Conservation (phyloP, 352 stramenopile genomes). For the Globisporangium spinosum region DNA sequence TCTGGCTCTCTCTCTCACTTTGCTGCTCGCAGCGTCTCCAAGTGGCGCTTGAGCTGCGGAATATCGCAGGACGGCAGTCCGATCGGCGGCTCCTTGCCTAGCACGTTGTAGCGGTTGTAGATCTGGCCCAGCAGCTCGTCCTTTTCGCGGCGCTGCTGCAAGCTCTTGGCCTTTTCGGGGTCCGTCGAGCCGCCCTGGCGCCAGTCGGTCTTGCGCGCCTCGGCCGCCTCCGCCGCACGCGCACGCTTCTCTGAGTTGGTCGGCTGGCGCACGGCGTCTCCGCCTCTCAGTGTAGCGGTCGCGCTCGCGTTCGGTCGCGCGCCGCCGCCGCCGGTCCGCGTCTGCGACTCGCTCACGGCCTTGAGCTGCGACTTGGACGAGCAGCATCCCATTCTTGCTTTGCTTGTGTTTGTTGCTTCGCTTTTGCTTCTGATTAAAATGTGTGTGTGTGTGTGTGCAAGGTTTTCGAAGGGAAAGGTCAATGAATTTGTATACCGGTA, state of each 20-base stretch:
- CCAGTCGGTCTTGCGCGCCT: conserved; percentile 65
- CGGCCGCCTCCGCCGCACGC: conserved; percentile 58
- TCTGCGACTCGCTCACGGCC: conserved; percentile 27
- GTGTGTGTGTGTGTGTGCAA: not conserved
- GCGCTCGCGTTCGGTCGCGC: conserved; percentile 3
- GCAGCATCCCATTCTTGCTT: conserved; percentile 58
- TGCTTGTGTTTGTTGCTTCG: not conserved
- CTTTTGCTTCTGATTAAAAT: conserved; percentile 6
- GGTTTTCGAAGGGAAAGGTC: not conserved
- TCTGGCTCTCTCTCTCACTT: not conserved
- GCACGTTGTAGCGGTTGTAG: conserved; percentile 68
- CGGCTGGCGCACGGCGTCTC: conserved; percentile 32
- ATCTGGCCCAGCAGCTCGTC: conserved; percentile 83
- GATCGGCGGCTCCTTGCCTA: conserved; percentile 78
- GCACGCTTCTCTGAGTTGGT: conserved; percentile 65
- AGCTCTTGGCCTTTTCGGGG: conserved; percentile 57
- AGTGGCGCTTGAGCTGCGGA: conserved; percentile 71
- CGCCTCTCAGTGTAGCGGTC: conserved; percentile 10
- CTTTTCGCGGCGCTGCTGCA: conserved; percentile 72
- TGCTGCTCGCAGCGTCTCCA: conserved; percentile 49
- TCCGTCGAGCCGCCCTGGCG: conserved; percentile 65
- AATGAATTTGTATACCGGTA: not conserved
- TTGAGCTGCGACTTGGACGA: conserved; percentile 56
- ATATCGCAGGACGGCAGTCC: conserved; percentile 75
- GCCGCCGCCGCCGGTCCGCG: not conserved